phyloP scores from a whole-genome alignment of 1,284 basidiomycete species.

The Heterobasidion annosum region DNA sequence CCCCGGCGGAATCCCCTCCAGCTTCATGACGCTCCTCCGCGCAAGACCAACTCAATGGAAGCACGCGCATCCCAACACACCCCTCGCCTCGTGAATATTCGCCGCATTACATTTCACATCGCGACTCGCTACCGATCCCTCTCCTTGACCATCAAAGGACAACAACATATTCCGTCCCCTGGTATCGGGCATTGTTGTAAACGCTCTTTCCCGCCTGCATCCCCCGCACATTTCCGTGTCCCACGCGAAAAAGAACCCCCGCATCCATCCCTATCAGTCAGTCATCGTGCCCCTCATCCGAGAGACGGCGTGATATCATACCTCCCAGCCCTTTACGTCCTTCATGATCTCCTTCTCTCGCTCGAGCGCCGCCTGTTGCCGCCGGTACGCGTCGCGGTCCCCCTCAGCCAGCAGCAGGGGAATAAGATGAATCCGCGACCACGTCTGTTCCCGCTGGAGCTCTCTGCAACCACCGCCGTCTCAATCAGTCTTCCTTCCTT shows the following conservation, averaged over 20 bases:
- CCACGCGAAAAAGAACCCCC: slow-evolving; percentile 2
- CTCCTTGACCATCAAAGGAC: slow-evolving; percentile 33
- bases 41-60: not conserved
- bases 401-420: slow-evolving; percentile 89
- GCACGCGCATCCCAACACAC: not conserved
- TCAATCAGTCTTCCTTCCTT: slow-evolving; percentile 18
- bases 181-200: slow-evolving; percentile 81
- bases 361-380: slow-evolving; percentile 70
- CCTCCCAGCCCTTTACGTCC: slow-evolving; percentile 92
- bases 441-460: slow-evolving; percentile 86
- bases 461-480: slow-evolving; percentile 49
- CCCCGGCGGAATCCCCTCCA: not conserved
- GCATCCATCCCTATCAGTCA: slow-evolving; percentile 12
- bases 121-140: no score
- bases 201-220: slow-evolving; percentile 70
- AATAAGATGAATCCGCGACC: slow-evolving; percentile 94
- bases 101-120: not conserved
- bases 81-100: not conserved
- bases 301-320: slow-evolving; percentile 21
- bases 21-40: not conserved
- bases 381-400: slow-evolving; percentile 85
- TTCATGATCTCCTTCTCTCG: slow-evolving; percentile 94
- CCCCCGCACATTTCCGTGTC: not conserved
- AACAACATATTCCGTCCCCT: slow-evolving; percentile 52
- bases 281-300: slow-evolving; percentile 6